Evolutionary conservation across 2,329 filamentous ascomycete genomes (phyloP).

Genomic region (Lanzia echinophila): DNA sequence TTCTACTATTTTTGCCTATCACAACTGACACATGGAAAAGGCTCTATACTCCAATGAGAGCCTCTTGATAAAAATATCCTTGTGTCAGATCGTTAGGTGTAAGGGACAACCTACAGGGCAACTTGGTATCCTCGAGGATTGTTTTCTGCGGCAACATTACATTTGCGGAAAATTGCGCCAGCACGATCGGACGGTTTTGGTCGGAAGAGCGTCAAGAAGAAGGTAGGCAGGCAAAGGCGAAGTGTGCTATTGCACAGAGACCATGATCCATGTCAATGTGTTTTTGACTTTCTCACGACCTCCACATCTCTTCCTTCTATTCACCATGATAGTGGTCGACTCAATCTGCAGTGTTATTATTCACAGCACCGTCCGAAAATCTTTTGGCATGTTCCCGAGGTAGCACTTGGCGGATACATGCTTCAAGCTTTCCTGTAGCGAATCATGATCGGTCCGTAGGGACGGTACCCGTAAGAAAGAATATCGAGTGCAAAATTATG

Average conservation of each 20-base stretch:
- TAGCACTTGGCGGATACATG: constrained; percentile 6
- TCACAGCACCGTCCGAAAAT: not conserved
- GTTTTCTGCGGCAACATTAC: not conserved
- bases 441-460: constrained; percentile 8
- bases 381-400: constrained; percentile 5
- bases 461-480: constrained; percentile 8
- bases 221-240: constrained; percentile 1
- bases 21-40: not conserved
- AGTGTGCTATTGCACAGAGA: not conserved
- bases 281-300: not conserved
- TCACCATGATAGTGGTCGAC: constrained; percentile 2
- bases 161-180: not conserved
- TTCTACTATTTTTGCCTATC: not conserved
- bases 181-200: not conserved
- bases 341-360: constrained; percentile 3
- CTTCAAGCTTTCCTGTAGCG: not conserved
- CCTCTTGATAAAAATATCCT: constrained; percentile 1
- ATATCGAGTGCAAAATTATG: not conserved
- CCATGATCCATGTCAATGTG: not conserved
- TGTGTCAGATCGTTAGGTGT: constrained; percentile 5
- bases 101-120: not conserved
- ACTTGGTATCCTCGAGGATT: not conserved
- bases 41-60: not conserved
- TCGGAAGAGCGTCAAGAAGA: not conserved
- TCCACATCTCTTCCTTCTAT: not conserved